These are phyloP conservation scores for Camellia granthamiana DNA, from an alignment of 148 eudicot species.

Conservation along the genomic window DNA sequence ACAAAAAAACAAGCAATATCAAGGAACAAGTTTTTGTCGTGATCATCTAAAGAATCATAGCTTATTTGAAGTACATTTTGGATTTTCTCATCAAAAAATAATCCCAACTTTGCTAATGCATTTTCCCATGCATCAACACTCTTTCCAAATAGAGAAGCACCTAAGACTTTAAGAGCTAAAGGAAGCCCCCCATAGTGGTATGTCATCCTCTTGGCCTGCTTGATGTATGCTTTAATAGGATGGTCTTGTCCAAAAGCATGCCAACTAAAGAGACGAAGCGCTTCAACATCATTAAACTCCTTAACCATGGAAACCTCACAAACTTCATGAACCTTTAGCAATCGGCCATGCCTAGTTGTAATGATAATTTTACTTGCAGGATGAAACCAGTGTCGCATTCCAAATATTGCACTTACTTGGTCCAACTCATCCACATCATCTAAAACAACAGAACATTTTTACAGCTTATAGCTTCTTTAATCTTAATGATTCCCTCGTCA, in stretches of 20 bases:
- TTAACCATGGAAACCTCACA: background rate
- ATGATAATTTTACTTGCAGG: background rate
- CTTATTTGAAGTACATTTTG: background rate
- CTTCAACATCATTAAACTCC: background rate
- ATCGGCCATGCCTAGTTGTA: background rate
- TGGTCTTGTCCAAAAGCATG: constrained; percentile 2
- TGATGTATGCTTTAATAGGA: constrained; percentile 9
- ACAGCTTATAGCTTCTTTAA: background rate
- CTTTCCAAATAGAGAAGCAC: background rate
- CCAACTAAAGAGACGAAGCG: background rate
- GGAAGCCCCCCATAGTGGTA: constrained; percentile 14
- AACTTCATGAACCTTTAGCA: background rate
- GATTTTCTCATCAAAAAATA: background rate
- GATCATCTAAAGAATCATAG: background rate
- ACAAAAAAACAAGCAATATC: background rate
- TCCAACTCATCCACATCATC: background rate
- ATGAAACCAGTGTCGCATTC: background rate
- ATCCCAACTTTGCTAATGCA: background rate
- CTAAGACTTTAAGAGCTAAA: constrained; percentile 22
- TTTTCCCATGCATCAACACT: background rate
- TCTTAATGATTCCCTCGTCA: constrained; percentile 4
- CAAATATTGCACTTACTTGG: background rate
- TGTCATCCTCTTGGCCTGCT: background rate
- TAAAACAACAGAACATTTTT: background rate
- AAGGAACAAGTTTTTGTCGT: background rate